Evolutionary conservation across 805 yeast genomes (phyloP), one percentile per base, ranked within the genome.

Genomic region (Saccharomyces jurei): DNA sequence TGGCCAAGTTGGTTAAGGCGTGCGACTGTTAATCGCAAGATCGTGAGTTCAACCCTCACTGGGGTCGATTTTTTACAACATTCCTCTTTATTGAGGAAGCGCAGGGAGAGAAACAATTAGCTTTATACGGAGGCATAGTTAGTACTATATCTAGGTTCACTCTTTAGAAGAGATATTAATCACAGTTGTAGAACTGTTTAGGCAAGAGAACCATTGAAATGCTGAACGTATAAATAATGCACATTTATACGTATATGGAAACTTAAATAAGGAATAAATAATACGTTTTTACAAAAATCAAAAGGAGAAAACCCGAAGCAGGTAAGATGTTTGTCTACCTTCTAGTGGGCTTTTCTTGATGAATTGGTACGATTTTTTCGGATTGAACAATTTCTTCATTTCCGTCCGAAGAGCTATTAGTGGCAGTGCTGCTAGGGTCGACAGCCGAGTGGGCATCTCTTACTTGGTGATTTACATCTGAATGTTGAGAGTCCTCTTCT

Each of bases 21-120:
- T 77, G 80, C 81, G 81, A 77, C 81, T 77, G 81, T 77, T 77
- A 78, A 78, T 78, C 81, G 81, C 81, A 78, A 78, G 81, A 78
- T 75, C 81, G 81, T 68, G 80, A 77, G 81, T 77, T 77, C 81
- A 72, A 77, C 70, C 81, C 81, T 77, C 80, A 68, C 81, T 75
- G 78, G 67, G 81, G 80, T 77, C 81, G 81, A 3, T 36, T 36
- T 36, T 6, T 36, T 31, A 11, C n/a, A n/a, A n/a, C n/a, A n/a
- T n/a, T n/a, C n/a, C n/a, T n/a, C n/a, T n/a, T n/a, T n/a, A n/a
- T n/a, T n/a, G n/a, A n/a, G n/a, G 26, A 25, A 25, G 26, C 26
- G 26, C 26, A 2, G 26, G 26, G 26, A 25, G 4, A 25, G 4
- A 2, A 25, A 25, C 4, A 25, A 25, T 25, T 25, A n/a, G n/a